A percentile compares a stretch with the other conserved stretches of the same genome.
Conservation (phyloP, 2,329 filamentous ascomycete species). For the Calonectria ilicicola region DNA sequence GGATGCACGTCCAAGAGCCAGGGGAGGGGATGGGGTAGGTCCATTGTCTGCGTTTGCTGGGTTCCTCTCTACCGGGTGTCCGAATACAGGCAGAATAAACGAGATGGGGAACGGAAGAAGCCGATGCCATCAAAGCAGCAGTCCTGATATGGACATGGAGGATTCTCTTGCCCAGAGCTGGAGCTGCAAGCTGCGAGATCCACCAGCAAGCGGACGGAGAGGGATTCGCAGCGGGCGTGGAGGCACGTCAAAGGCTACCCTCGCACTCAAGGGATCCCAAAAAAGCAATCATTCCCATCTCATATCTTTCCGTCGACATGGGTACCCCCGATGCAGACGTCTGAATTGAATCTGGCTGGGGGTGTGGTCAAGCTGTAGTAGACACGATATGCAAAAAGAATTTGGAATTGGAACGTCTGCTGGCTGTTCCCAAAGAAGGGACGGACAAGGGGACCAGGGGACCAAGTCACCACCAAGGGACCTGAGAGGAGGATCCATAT, state of each 20-base stretch:
- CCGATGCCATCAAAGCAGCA: neutral
- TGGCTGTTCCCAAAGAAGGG: neutral
- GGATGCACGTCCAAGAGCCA: neutral
- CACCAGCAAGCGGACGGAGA: neutral
- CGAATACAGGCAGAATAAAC: neutral
- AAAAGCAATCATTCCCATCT: neutral
- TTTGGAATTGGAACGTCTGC: conserved; percentile 3
- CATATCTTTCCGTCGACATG: neutral
- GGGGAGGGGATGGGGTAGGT: neutral
- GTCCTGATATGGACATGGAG: neutral
- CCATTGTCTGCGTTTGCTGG: neutral
- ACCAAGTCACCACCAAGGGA: too few relatives aligned
- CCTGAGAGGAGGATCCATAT: neutral
- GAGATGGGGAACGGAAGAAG: neutral
- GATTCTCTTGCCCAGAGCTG: neutral
- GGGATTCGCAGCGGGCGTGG: neutral
- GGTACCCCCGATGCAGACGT: neutral
- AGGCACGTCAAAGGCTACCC: neutral
- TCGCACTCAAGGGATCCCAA: neutral
- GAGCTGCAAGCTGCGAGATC: too few relatives aligned
- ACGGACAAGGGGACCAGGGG: neutral
- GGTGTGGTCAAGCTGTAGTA: neutral
- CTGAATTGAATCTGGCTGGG: neutral
- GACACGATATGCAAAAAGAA: neutral
- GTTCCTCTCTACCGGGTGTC: neutral